Base-by-base conservation (phyloP, 73 alveolate genomes). In the Paramecium primaurelia region DNA sequence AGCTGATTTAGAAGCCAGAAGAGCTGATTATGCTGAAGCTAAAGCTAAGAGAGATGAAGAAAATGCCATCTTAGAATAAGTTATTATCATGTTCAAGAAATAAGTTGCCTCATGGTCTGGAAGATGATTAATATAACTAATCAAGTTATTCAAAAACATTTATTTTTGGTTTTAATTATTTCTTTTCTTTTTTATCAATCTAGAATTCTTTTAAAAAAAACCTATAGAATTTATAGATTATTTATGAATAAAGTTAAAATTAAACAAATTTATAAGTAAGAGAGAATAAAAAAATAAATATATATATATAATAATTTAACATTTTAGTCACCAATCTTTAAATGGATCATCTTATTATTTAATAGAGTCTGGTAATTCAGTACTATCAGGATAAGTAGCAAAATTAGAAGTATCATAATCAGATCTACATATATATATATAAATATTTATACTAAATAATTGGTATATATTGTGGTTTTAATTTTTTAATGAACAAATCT, bases 361-460 rank as follows among this genome's bases (percentile, higher is more conserved):
- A 34, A 96, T 95, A 59, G 93, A 90, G 10, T 94, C 94, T n/a
- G 98, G 93, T 59, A 86, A 88, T 34, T 96, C 95, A 40, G 97
- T 98, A 36, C 98, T 94, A 80, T 97, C 99, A 12, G 98, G 99
- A 96, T 97, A 98, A 59, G 93, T 92, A 37, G 97, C 95, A 92
- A 95, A 98, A 88, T 96, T 96, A 16, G 99, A 96, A 37, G 97
- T 88, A 91, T 98, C 99, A 32, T 95, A 96, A 18, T 94, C 96
- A 49, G 95, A 94, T 42, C 92, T 77, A 4, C 6, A 42, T 28
- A 28, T 25, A 6, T 22, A 11, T 4, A 18, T 26, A 49, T 49
- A 16, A 0, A 22, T 22, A 22, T 22, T 49, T 26, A 59, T 59
- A 59, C 90, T 77, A 92, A 34, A 98, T 94, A 49, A 86, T 54